phyloP scores from a whole-genome alignment of 106 monocot species.

The Xerophyta viscosa region DNA sequence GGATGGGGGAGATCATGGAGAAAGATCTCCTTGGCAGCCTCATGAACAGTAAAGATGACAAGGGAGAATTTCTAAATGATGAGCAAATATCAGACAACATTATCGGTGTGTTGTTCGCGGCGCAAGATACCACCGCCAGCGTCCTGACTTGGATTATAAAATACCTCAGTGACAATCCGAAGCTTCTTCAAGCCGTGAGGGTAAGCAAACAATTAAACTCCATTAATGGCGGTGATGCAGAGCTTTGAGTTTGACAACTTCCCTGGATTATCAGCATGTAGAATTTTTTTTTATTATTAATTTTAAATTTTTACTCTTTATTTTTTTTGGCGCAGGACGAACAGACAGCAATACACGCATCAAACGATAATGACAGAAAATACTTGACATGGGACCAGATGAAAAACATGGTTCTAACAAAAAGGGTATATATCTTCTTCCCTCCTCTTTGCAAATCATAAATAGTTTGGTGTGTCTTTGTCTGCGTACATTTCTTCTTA shows the following conservation, averaged over 20 bases:
- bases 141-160: conserved; percentile 83
- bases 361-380: conserved; percentile 32
- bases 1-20: conserved; percentile 14
- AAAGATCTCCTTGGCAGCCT: conserved; percentile 52
- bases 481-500: not conserved
- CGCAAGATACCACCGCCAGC: conserved; percentile 89
- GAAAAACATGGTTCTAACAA: conserved; percentile 61
- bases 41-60: conserved; percentile 33
- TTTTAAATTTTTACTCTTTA: too few species aligned
- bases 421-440: conserved; percentile 43
- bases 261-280: not conserved
- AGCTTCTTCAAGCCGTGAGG: conserved; percentile 62
- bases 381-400: conserved; percentile 73
- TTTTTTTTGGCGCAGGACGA: conserved; percentile 44
- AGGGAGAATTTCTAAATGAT: too few species aligned
- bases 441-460: too few species aligned
- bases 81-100: conserved; percentile 90
- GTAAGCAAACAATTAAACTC: too few species aligned
- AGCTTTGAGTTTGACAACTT: too few species aligned
- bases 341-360: conserved; percentile 45
- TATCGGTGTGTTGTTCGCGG: conserved; percentile 78
- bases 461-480: too few species aligned
- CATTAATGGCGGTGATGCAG: too few species aligned
- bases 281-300: too few species aligned
- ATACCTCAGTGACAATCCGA: conserved; percentile 63